Percentiles rank a stretch among this genome's conserved stretches.
phyloP scores from a whole-genome alignment of 2,329 filamentous ascomycete species.

The Cryphonectria naterciae region DNA sequence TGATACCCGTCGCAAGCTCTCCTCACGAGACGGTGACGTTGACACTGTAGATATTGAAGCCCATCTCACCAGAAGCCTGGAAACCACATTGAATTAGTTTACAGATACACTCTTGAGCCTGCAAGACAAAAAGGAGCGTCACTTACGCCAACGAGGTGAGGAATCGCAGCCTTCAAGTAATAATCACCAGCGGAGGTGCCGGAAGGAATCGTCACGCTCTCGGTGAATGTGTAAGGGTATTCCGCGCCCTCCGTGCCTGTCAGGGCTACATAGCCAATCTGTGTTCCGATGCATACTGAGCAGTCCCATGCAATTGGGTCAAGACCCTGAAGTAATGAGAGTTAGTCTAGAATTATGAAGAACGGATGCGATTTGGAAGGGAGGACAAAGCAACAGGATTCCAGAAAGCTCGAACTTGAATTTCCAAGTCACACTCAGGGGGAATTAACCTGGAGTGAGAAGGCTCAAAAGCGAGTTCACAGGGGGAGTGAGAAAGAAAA shows the following conservation, averaged over 20 bases:
- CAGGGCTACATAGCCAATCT: conserved; percentile 36
- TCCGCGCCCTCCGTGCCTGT: conserved; percentile 19
- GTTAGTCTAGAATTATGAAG: not conserved
- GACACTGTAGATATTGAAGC: conserved; percentile 9
- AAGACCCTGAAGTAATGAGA: conserved; percentile 8
- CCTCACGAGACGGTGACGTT: conserved; percentile 22
- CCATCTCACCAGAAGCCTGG: conserved; percentile 18
- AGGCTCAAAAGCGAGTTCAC: conserved; percentile 29
- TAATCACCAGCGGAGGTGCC: conserved; percentile 20
- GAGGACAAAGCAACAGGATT: not conserved
- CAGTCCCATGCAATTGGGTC: not conserved
- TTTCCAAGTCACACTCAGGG: not conserved
- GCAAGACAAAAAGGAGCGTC: not conserved
- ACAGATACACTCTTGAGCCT: too few relatives aligned
- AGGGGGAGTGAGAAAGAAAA: too few relatives aligned
- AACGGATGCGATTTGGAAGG: not conserved
- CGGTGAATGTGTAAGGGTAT: conserved; percentile 24
- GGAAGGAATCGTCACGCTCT: conserved; percentile 12
- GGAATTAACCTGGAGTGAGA: not conserved
- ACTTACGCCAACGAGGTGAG: conserved; percentile 24
- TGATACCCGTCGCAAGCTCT: not conserved
- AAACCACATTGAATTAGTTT: not conserved
- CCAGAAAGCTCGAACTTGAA: not conserved
- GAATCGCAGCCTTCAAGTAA: conserved; percentile 18
- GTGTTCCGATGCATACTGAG: conserved; percentile 35